Evolutionary conservation across 805 yeast species (phyloP).

Genomic region (Nakazawaea molendinolei): DNA sequence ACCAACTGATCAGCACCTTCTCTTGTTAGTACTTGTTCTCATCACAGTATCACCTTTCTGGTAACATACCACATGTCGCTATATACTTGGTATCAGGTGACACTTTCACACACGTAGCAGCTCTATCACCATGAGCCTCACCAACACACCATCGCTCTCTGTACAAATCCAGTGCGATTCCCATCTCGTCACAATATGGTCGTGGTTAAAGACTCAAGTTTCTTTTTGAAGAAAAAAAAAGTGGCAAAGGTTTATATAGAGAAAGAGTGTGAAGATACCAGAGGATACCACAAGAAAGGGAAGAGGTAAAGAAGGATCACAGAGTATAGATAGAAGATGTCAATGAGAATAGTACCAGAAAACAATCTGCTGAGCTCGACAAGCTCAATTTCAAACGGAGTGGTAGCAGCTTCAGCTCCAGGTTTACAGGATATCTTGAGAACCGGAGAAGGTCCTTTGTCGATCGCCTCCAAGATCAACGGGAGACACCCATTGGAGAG

Average conservation of each 20-base stretch:
- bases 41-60: no score
- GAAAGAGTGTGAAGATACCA: no score
- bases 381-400: slow-evolving; percentile 44
- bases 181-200: background rate
- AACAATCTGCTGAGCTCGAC: slow-evolving; percentile 38
- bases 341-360: slow-evolving; percentile 52
- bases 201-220: background rate
- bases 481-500: slow-evolving; percentile 82
- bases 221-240: background rate
- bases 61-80: slow-evolving; percentile 39
- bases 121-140: slow-evolving; percentile 13
- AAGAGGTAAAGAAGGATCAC: no score
- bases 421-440: slow-evolving; percentile 65
- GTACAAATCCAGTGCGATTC: no score
- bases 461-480: slow-evolving; percentile 55
- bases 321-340: no score
- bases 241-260: slow-evolving; percentile 1
- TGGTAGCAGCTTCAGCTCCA: slow-evolving; percentile 59
- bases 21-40: background rate
- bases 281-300: no score
- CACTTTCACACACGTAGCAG: slow-evolving; percentile 43
- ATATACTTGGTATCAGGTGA: slow-evolving; percentile 54
- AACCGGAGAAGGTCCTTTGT: slow-evolving; percentile 57
- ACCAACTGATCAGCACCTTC: slow-evolving; percentile 50
- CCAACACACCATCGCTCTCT: slow-evolving; percentile 6